A percentile compares a stretch with the other conserved stretches of the same genome.
These are phyloP conservation scores for Fomitopsis pinicola DNA, from an alignment of 1,284 basidiomycete species.

Conservation along the genomic window DNA sequence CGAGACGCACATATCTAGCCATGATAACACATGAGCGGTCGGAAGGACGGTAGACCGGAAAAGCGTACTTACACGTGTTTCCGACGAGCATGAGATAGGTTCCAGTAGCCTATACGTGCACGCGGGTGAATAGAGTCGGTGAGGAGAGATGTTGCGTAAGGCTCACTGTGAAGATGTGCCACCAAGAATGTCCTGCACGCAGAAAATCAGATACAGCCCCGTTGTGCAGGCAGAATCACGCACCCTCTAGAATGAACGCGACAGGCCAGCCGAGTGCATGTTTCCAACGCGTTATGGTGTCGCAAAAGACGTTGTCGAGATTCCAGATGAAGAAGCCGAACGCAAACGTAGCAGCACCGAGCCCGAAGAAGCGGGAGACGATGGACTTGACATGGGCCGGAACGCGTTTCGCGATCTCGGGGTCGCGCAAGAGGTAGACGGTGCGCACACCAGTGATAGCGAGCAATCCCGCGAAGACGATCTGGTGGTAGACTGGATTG, in stretches of 20 bases:
- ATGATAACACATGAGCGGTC: not conserved
- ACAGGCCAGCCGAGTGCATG: conserved; percentile 52
- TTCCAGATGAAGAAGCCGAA: conserved; percentile 67
- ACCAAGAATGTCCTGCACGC: conserved; percentile 61
- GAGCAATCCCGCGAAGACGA: conserved; percentile 54
- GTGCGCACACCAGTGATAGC: conserved; percentile 41
- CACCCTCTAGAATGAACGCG: conserved; percentile 63
- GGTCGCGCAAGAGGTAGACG: conserved; percentile 43
- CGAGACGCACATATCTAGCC: conserved; percentile 3
- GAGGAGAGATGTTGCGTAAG: not conserved
- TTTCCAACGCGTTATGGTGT: conserved; percentile 50
- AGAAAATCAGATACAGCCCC: not conserved
- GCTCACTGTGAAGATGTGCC: conserved; percentile 63
- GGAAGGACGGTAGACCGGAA: not conserved
- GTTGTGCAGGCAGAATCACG: conserved; percentile 1
- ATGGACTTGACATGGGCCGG: conserved; percentile 36
- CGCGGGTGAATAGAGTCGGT: not conserved
- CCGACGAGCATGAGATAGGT: conserved; percentile 59
- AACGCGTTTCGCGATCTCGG: conserved; percentile 36
- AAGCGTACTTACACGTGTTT: conserved; percentile 47
- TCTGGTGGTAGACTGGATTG: conserved; percentile 66
- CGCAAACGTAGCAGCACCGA: conserved; percentile 46
- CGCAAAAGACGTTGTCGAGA: conserved; percentile 66
- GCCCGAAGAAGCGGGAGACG: conserved; percentile 40
- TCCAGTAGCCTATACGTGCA: conserved; percentile 41